Conservation (phyloP, 2,329 filamentous ascomycete species). For the Pleomassaria siparia region DNA sequence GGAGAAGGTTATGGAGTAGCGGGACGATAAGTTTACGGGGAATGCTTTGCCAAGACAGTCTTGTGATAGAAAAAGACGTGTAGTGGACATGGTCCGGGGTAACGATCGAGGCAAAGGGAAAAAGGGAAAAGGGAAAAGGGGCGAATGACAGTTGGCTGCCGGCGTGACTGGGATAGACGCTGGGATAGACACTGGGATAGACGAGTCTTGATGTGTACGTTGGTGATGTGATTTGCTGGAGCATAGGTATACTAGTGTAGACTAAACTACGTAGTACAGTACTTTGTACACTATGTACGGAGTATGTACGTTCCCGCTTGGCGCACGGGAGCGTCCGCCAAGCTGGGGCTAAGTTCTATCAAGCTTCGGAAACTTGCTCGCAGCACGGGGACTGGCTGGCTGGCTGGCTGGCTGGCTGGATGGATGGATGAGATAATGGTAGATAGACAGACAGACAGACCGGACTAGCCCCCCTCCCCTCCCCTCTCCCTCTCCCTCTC, state of each 20-base stretch:
- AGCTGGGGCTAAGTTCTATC: conserved; percentile 8
- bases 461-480: too few relatives aligned
- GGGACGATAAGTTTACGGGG: not conserved
- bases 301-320: too few relatives aligned
- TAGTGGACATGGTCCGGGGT: not conserved
- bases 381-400: not conserved
- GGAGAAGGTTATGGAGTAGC: too few relatives aligned
- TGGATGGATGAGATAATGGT: too few relatives aligned
- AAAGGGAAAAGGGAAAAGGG: too few relatives aligned
- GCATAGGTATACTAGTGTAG: not conserved
- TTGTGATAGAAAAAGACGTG: not conserved
- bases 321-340: not conserved
- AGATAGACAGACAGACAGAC: too few relatives aligned
- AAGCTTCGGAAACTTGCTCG: conserved; percentile 8
- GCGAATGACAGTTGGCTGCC: not conserved
- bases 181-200: too few relatives aligned
- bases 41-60: not conserved
- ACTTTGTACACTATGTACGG: too few relatives aligned
- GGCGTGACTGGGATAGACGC: not conserved
- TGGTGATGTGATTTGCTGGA: not conserved
- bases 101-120: not conserved
- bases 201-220: not conserved
- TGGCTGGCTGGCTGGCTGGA: too few relatives aligned
- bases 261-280: too few relatives aligned
- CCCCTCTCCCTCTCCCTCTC: too few relatives aligned